Base-by-base conservation (phyloP, 257 asterid species). In the Cinchona pubescens region DNA sequence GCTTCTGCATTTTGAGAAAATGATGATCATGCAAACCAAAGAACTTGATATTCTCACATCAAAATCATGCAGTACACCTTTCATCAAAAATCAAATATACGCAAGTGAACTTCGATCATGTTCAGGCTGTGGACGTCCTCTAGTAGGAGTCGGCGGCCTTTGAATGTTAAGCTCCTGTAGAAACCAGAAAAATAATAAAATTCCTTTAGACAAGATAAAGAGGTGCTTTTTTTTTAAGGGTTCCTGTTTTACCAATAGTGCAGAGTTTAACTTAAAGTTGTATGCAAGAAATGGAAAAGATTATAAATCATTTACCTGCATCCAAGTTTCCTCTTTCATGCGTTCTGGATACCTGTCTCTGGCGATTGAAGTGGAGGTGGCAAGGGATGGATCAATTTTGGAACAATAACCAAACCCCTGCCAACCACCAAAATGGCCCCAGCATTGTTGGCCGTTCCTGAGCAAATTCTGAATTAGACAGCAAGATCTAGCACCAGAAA, bases 291-390 rank as follows among this genome's bases (percentile, higher is more conserved):
- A 10, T 9, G 2, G 45, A 25, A 72, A 14, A 40, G 68, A 15
- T 23, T 13, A n/a, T n/a, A 23, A 67, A 25, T 27, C 23, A 15
- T 32, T 42, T 87, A 95, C 99, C 98, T 95, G 99, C 99, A 92
- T 95, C 99, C 99, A 92, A 35, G 91, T 88, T 85, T 95, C 96
- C 11, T 91, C 92, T 0, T 79, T 82, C 45, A 84, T 82, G 19
- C 92, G 97, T 82, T 95, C 99, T 19, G 99, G 99, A 67, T 98
- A 95, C 14, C n/a, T n/a, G 94, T 86, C 87, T 91, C 99, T 0
- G 99, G 99, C 73, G 99, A 92, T 49, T 83, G 94, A 79, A 95
- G 72, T 72, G 99, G 98, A 34, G 99, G 99, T 67, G 99, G 99
- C 82, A 95, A 76, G 1, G 99, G 98, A 87, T 95, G 99, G 82